A percentile compares a stretch with the other conserved stretches of the same genome.
Evolutionary conservation across 495 filamentous ascomycete species (phyloP).

Genomic region (Chaetomidium leptoderma): DNA sequence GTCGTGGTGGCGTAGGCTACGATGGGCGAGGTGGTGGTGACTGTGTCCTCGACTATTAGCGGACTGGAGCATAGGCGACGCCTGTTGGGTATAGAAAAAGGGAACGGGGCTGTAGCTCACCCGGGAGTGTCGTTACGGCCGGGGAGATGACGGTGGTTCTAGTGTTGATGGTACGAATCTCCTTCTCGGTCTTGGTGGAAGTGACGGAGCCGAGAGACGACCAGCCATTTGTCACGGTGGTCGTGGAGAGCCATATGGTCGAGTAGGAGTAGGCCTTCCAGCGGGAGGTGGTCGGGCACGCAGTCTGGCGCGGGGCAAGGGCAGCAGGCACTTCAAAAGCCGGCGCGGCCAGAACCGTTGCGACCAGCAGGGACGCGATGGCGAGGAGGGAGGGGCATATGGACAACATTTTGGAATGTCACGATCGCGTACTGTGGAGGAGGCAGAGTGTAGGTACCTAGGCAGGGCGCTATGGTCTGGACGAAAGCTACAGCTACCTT

Average conservation of each 20-base stretch:
- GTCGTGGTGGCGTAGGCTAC: not conserved
- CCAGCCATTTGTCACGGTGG: constrained; percentile 4
- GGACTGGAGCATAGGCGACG: not conserved
- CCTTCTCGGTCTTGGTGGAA: constrained; percentile 8
- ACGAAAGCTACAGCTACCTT: too few species aligned
- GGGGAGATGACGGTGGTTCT: constrained; percentile 3
- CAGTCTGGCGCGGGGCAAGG: not conserved
- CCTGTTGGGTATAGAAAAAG: not conserved
- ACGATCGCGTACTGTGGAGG: not conserved
- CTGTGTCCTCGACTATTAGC: constrained; percentile 3
- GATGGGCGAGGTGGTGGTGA: not conserved
- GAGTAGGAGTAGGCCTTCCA: not conserved
- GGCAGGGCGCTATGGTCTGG: not conserved
- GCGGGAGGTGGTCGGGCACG: not conserved
- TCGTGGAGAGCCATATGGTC: constrained; percentile 2
- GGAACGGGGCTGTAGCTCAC: not conserved
- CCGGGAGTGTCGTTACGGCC: constrained; percentile 2
- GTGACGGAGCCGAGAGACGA: constrained; percentile 9
- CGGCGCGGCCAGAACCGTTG: constrained; percentile 1
- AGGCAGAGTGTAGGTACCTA: not conserved
- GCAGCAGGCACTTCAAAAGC: not conserved
- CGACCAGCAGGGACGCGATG: constrained; percentile 1
- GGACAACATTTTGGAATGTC: constrained; percentile 6
- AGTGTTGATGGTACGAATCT: constrained; percentile 6
- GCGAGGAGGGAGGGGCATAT: not conserved